Percentiles rank a stretch among this genome's conserved stretches.
phyloP scores from a whole-genome alignment of 2,329 filamentous ascomycete species.

The Lachnellula arida region DNA sequence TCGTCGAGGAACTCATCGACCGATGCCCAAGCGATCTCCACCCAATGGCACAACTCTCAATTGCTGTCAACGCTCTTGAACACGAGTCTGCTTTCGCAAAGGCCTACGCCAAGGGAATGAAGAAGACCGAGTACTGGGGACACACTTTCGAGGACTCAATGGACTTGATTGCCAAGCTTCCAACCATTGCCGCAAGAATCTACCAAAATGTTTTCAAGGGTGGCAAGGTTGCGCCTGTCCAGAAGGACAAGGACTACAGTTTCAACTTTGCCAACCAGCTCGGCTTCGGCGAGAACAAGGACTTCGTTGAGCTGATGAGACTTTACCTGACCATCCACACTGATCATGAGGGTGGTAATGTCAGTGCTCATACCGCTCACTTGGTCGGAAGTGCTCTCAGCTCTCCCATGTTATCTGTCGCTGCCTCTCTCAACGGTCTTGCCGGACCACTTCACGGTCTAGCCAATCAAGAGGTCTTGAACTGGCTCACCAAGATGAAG shows the following conservation, averaged over 20 bases:
- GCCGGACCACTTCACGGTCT: slow-evolving; percentile 97
- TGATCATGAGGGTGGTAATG: slow-evolving; percentile 99
- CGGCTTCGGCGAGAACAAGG: slow-evolving; percentile 87
- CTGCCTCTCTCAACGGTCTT: slow-evolving; percentile 95
- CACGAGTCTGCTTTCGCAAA: slow-evolving; percentile 97
- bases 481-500: slow-evolving; percentile 99
- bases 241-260: slow-evolving; percentile 99
- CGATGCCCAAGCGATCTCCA: slow-evolving; percentile 98
- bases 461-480: slow-evolving; percentile 98
- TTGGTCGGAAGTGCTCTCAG: slow-evolving; percentile 93
- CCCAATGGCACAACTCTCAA: slow-evolving; percentile 99
- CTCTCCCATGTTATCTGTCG: slow-evolving; percentile 94
- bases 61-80: slow-evolving; percentile 96
- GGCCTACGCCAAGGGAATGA: slow-evolving; percentile 97
- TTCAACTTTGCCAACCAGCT: slow-evolving; percentile 99
- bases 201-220: slow-evolving; percentile 99
- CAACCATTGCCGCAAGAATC: slow-evolving; percentile 95
- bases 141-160: slow-evolving; percentile 99
- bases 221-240: slow-evolving; percentile 90
- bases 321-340: slow-evolving; percentile 99
- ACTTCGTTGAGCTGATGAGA: slow-evolving; percentile 98
- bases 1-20: slow-evolving; percentile 99
- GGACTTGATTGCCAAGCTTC: slow-evolving; percentile 99
- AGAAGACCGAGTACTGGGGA: slow-evolving; percentile 99
- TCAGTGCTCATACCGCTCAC: slow-evolving; percentile 97